A percentile compares a stretch with the other conserved stretches of the same genome.
Conservation (phyloP, 306 rosid species). For the Amphicarpaea edgeworthii region DNA sequence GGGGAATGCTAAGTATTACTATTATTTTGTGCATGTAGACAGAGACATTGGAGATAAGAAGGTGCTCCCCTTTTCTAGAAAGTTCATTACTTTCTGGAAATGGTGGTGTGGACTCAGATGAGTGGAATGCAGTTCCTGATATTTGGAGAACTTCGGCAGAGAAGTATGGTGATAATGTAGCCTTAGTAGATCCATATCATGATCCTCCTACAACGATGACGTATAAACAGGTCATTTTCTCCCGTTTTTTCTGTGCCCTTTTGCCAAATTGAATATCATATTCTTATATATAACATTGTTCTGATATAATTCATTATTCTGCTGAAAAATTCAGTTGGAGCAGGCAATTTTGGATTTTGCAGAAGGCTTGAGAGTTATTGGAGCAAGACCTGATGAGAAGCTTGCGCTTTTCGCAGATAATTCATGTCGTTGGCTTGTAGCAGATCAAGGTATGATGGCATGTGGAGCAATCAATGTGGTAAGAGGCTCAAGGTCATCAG, state of each 20-base stretch:
- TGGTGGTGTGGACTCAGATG: constrained; percentile 56
- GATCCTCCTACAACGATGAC: constrained; percentile 84
- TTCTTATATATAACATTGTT: constrained; percentile 30
- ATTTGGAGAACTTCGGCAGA: constrained; percentile 91
- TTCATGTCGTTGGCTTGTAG: constrained; percentile 91
- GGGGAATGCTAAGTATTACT: not conserved
- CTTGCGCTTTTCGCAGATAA: constrained; percentile 90
- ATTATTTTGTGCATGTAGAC: constrained; percentile 48
- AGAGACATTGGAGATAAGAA: constrained; percentile 65
- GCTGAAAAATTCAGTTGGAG: constrained; percentile 76
- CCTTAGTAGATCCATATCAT: constrained; percentile 84
- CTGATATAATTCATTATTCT: too few species aligned
- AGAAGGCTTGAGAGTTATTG: constrained; percentile 90
- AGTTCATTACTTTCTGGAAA: constrained; percentile 54
- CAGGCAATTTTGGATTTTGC: constrained; percentile 79
- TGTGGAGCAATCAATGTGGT: constrained; percentile 92
- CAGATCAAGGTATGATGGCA: constrained; percentile 98
- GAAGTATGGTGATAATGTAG: constrained; percentile 81
- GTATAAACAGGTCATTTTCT: constrained; percentile 55
- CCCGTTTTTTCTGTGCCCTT: constrained; percentile 12
- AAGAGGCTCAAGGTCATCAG: constrained; percentile 94
- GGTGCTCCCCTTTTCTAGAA: constrained; percentile 82
- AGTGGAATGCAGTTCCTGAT: constrained; percentile 95
- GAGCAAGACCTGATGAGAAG: constrained; percentile 82
- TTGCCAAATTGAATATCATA: not conserved